A percentile compares a stretch with the other conserved stretches of the same genome.
phyloP scores from a whole-genome alignment of 352 stramenopile species.

The Thraustochytrium sp. region DNA sequence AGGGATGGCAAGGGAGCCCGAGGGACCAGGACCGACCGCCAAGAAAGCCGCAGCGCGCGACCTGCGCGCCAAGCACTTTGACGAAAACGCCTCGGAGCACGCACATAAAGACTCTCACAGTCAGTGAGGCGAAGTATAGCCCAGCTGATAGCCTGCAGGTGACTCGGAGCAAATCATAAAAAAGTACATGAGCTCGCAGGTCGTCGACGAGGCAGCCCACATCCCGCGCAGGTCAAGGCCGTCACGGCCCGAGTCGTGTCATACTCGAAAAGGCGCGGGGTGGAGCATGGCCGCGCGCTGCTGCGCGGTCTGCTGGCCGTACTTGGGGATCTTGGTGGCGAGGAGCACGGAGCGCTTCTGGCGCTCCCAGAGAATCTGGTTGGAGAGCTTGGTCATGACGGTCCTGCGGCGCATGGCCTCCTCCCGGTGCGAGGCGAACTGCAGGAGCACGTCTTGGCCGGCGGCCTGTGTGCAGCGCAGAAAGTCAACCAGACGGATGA shows the following conservation, averaged over 20 bases:
- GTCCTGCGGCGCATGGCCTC: not conserved
- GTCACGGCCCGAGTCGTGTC: not conserved
- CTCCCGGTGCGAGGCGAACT: not conserved
- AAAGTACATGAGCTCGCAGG: too few relatives aligned
- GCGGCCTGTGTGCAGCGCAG: not conserved
- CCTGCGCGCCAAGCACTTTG: too few relatives aligned
- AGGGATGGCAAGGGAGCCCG: too few relatives aligned
- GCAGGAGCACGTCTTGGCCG: not conserved
- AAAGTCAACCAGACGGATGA: conserved; percentile 16
- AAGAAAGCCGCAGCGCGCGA: too few relatives aligned
- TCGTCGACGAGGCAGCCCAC: too few relatives aligned
- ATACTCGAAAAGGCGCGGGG: not conserved
- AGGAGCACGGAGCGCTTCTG: conserved; percentile 10
- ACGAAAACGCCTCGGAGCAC: too few relatives aligned
- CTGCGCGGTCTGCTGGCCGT: not conserved
- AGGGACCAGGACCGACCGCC: too few relatives aligned
- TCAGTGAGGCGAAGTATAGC: too few relatives aligned
- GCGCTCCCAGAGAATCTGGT: conserved; percentile 32
- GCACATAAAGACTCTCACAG: too few relatives aligned
- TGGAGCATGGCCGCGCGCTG: not conserved
- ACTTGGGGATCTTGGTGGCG: conserved; percentile 2
- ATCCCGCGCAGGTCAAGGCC: too few relatives aligned
- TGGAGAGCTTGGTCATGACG: not conserved
- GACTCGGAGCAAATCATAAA: too few relatives aligned
- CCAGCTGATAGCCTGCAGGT: too few relatives aligned